Conservation (phyloP, 768 basidiomycete genomes). For the Pholiota microspora region DNA sequence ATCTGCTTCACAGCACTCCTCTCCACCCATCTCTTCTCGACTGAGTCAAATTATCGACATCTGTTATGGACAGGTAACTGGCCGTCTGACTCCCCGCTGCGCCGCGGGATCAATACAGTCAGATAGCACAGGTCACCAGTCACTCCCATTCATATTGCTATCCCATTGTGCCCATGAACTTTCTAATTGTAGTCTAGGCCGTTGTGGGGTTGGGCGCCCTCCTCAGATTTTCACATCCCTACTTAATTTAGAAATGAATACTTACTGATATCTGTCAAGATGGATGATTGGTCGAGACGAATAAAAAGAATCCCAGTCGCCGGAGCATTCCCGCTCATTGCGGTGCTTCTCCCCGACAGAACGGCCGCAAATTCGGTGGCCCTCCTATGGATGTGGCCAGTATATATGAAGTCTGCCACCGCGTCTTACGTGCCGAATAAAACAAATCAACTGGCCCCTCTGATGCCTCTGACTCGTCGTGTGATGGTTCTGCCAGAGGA, state of each 20-base stretch:
- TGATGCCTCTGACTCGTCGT: slow-evolving; percentile 3
- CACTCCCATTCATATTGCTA: slow-evolving; percentile 2
- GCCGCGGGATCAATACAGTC: slow-evolving; percentile 12
- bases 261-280: slow-evolving; percentile 26
- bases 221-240: slow-evolving; percentile 22
- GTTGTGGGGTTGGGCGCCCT: slow-evolving; percentile 25
- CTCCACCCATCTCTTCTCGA: background rate
- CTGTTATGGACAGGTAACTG: too few species aligned
- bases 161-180: slow-evolving; percentile 8
- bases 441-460: background rate
- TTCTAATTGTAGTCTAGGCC: slow-evolving; percentile 19
- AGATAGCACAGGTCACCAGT: slow-evolving; percentile 3
- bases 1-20: slow-evolving; percentile 1
- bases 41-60: slow-evolving; percentile 10
- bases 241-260: slow-evolving; percentile 27
- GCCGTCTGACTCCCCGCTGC: background rate
- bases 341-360: slow-evolving; percentile 13
- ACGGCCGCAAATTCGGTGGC: slow-evolving; percentile 10
- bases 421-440: background rate
- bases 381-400: too few species aligned
- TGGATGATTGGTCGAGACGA: slow-evolving; percentile 12
- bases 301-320: slow-evolving; percentile 9
- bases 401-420: too few species aligned
- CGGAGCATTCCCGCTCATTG: slow-evolving; percentile 18
- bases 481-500: slow-evolving; percentile 9